Conservation (phyloP, 2,329 filamentous ascomycete species). For the Fusarium concolor region DNA sequence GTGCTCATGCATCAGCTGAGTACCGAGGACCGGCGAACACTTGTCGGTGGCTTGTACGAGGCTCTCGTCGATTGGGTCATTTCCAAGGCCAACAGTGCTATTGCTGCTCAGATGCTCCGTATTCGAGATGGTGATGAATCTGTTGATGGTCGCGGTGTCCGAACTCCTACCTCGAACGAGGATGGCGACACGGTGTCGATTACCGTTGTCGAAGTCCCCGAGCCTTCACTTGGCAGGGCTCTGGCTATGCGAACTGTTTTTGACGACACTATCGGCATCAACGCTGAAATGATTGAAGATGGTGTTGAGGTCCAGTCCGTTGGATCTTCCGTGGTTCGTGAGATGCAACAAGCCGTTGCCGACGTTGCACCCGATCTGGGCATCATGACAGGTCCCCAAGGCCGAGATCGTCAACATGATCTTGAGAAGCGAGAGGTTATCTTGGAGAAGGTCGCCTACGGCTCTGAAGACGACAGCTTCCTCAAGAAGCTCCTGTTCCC, state of each 20-base stretch:
- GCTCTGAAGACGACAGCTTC: slow-evolving; percentile 85
- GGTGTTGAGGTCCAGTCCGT: slow-evolving; percentile 80
- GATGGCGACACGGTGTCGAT: slow-evolving; percentile 89
- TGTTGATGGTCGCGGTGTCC: slow-evolving; percentile 69
- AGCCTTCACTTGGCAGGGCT: slow-evolving; percentile 84
- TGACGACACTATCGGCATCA: slow-evolving; percentile 92
- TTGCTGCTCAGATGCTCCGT: slow-evolving; percentile 77
- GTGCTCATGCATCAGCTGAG: slow-evolving; percentile 81
- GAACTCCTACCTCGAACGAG: slow-evolving; percentile 75
- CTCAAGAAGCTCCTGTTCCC: slow-evolving; percentile 86
- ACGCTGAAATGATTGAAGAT: slow-evolving; percentile 96
- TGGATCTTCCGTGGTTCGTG: slow-evolving; percentile 84
- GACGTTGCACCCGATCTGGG: slow-evolving; percentile 84
- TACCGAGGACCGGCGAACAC: slow-evolving; percentile 83
- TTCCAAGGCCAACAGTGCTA: slow-evolving; percentile 85
- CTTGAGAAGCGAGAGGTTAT: slow-evolving; percentile 85
- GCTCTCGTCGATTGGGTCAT: slow-evolving; percentile 96
- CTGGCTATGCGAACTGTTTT: slow-evolving; percentile 91
- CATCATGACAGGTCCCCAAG: slow-evolving; percentile 73
- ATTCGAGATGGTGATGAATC: slow-evolving; percentile 75
- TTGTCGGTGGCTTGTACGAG: slow-evolving; percentile 92
- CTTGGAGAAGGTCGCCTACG: slow-evolving; percentile 86
- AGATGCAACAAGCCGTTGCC: slow-evolving; percentile 85
- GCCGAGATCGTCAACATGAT: slow-evolving; percentile 79
- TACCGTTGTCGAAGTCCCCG: slow-evolving; percentile 87